Base-by-base conservation (phyloP, 192 early-diverging fungal species). In the Coemansia sp. region DNA sequence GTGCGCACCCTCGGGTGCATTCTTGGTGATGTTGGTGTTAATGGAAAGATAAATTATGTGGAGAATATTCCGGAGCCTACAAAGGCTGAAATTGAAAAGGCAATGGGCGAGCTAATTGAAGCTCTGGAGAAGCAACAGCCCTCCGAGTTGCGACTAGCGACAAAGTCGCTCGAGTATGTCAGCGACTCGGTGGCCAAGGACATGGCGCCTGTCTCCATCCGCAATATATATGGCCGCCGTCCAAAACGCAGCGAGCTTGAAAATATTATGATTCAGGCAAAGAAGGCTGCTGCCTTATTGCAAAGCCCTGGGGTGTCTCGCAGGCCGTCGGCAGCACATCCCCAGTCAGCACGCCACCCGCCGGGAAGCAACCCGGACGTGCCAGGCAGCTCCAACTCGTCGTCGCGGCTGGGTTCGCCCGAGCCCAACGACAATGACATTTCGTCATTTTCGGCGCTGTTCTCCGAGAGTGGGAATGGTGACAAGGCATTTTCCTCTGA, bases 1-100 rank as follows among this genome's bases (percentile, higher is more conserved):
- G 78, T 80, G 60, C 73, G 78, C 41, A 72, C 66, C 1, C 48
- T 80, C n/a, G 78, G 78, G 5, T 19, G 55, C 12, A 51, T 72
- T 18, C 54, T 80, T 32, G 78, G 78, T 54, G 62, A 68, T 12
- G 78, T 72, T 16, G 78, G 78, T 12, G 49, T 67, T 15, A 66
- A 55, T 21, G 78, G 78, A 21, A 67, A 48, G 39, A 71, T 72
- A 62, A 37, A 26, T 4, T 8, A 60, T 19, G 46, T 65, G 9
- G 68, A 55, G 5, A 40, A 51, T 12, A 67, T 80, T 16, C 61
- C 46, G 4, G 62, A 71, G 55, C 57, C 78, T 1, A 65, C 59
- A 9, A 45, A 57, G n/a, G 61, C 63, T 8, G 78, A 75, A 55
- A 67, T 80, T 5, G 73, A 75, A 15, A 37, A 22, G 5, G 68